A percentile compares a stretch with the other conserved stretches of the same genome.
Evolutionary conservation across 371 early-diverging fungal species (phyloP).

Genomic region (Mortierella sp.): DNA sequence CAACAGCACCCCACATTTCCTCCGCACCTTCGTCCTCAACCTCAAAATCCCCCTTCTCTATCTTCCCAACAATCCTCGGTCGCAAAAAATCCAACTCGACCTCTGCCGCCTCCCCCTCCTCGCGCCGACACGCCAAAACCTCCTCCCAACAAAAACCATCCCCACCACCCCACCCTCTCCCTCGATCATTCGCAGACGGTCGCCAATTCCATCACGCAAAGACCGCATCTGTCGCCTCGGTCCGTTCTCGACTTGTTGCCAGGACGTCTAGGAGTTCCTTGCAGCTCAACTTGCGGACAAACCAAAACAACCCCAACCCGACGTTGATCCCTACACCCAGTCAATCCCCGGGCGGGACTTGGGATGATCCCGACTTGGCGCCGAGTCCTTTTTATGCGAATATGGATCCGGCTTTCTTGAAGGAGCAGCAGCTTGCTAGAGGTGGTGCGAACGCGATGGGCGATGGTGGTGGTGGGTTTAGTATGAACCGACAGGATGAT

Average conservation of each 20-base stretch:
- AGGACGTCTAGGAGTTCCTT: constrained; percentile 27
- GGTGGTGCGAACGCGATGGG: neutral
- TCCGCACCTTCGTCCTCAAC: neutral
- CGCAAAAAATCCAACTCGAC: neutral
- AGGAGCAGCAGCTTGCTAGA: constrained; percentile 16
- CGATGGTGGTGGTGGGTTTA: neutral
- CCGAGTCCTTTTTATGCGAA: constrained; percentile 21
- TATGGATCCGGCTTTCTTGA: constrained; percentile 26
- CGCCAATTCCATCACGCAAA: constrained; percentile 12
- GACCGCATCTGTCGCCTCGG: constrained; percentile 16
- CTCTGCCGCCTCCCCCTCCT: neutral
- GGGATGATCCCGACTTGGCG: constrained; percentile 21
- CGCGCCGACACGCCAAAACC: neutral
- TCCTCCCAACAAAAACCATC: neutral
- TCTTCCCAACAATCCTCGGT: neutral
- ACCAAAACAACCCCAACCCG: constrained; percentile 7
- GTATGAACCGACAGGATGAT: constrained; percentile 39
- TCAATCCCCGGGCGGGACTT: neutral
- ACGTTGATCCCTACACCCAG: constrained; percentile 6
- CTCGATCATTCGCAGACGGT: neutral
- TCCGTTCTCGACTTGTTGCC: constrained; percentile 16
- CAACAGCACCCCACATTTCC: neutral
- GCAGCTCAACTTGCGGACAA: constrained; percentile 24
- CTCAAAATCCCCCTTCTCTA: neutral
- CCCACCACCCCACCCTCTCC: neutral